Evolutionary conservation across 805 yeast genomes (phyloP).

Genomic region (Wickerhamiella azyma): DNA sequence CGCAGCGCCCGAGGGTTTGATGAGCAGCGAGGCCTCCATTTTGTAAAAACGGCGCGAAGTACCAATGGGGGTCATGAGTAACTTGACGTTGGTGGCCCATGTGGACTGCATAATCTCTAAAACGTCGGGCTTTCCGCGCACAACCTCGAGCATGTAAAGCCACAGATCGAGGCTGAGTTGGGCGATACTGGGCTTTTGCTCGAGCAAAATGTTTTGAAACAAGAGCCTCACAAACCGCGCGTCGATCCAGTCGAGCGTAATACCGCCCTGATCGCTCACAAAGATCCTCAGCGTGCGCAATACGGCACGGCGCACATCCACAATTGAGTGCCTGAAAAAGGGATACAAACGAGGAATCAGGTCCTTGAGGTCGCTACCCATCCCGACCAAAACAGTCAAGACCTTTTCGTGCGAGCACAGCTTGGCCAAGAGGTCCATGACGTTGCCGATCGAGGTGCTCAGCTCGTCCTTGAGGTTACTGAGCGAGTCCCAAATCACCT

Average conservation of each 20-base stretch:
- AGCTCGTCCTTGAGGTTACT: constrained; percentile 80
- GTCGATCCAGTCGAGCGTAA: constrained; percentile 56
- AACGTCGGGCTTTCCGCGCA: neutral
- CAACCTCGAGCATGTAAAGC: constrained; percentile 32
- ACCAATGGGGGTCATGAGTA: constrained; percentile 90
- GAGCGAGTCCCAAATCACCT: constrained; percentile 83
- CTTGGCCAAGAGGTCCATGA: constrained; percentile 84
- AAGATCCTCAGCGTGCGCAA: constrained; percentile 69
- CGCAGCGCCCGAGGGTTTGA: constrained; percentile 64
- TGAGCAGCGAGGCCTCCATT: constrained; percentile 60
- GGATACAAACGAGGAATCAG: constrained; percentile 88
- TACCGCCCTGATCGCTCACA: constrained; percentile 31
- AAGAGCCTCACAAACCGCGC: constrained; percentile 59
- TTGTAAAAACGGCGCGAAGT: constrained; percentile 75
- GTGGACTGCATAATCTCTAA: constrained; percentile 5
- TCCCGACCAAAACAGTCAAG: constrained; percentile 55
- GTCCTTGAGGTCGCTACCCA: constrained; percentile 35
- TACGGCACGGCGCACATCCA: constrained; percentile 82
- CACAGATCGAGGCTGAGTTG: constrained; percentile 51
- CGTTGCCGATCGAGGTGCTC: constrained; percentile 88
- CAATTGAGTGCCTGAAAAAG: constrained; percentile 83
- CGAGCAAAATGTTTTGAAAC: constrained; percentile 78
- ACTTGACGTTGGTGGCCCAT: constrained; percentile 37
- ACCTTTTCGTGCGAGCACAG: constrained; percentile 74
- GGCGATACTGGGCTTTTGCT: constrained; percentile 68